These are phyloP conservation scores for Penicillium sp. DNA, from an alignment of 2,329 filamentous ascomycete genomes.

Conservation along the genomic window DNA sequence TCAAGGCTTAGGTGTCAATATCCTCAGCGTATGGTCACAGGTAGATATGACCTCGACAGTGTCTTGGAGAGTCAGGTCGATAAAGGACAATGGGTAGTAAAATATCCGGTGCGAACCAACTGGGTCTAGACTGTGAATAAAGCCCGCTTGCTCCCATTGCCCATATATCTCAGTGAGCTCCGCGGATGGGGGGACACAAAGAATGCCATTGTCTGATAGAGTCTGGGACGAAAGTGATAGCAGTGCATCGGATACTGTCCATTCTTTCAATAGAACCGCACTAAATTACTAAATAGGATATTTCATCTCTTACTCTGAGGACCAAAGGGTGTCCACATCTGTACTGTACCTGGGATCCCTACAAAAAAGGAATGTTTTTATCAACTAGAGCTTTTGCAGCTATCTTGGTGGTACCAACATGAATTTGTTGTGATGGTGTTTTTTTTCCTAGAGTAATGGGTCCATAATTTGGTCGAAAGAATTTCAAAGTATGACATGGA, in stretches of 20 bases:
- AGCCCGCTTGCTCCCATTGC: slow-evolving; percentile 12
- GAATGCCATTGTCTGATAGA: slow-evolving; percentile 3
- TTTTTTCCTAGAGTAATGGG: not conserved
- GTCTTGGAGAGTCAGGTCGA: slow-evolving; percentile 14
- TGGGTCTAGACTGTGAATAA: not conserved
- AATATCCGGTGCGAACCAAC: not conserved
- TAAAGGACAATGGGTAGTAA: slow-evolving; percentile 12
- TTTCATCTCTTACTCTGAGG: slow-evolving; percentile 7
- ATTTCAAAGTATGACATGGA: not conserved
- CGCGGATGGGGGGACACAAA: not conserved
- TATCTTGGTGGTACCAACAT: not conserved
- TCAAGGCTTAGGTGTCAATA: not conserved
- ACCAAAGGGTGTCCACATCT: slow-evolving; percentile 3
- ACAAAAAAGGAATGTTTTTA: slow-evolving; percentile 9
- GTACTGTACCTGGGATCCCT: slow-evolving; percentile 9
- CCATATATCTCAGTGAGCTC: not conserved
- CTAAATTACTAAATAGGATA: not conserved
- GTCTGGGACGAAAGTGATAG: slow-evolving; percentile 7
- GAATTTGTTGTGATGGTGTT: not conserved
- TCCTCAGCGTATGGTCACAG: slow-evolving; percentile 4
- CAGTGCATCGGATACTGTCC: slow-evolving; percentile 12
- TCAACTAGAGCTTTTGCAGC: not conserved
- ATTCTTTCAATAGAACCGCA: slow-evolving; percentile 4
- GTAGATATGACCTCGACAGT: slow-evolving; percentile 15
- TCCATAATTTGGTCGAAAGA: not conserved